phyloP scores from a whole-genome alignment of 2,329 filamentous ascomycete species.

The Sphaerulina populicola region DNA sequence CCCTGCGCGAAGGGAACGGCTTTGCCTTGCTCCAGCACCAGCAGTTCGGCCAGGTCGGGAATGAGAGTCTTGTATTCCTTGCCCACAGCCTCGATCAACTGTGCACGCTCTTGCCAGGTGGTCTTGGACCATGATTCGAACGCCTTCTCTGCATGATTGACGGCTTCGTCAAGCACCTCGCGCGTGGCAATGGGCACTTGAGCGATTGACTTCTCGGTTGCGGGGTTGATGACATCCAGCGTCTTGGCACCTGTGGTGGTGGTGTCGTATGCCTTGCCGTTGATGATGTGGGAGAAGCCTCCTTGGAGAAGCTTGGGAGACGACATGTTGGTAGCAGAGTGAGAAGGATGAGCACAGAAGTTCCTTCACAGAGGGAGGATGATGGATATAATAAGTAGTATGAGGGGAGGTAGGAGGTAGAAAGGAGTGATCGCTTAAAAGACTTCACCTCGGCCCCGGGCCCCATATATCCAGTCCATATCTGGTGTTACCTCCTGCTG shows the following conservation, averaged over 20 bases:
- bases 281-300: conserved; percentile 33
- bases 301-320: conserved; percentile 16
- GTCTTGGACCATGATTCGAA: conserved; percentile 32
- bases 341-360: background rate
- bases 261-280: conserved; percentile 30
- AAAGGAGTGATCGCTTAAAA: too few species aligned
- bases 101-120: conserved; percentile 30
- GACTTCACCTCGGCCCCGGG: too few species aligned
- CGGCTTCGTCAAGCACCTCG: conserved; percentile 35
- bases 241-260: conserved; percentile 24
- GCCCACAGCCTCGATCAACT: conserved; percentile 15
- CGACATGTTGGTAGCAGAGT: conserved; percentile 10
- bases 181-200: conserved; percentile 33
- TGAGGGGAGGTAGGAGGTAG: too few species aligned
- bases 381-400: too few species aligned
- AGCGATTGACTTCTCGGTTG: conserved; percentile 31
- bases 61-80: conserved; percentile 16
- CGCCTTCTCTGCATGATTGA: conserved; percentile 31
- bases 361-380: too few species aligned
- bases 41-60: conserved; percentile 14
- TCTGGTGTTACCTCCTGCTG: too few species aligned
- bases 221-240: conserved; percentile 32
- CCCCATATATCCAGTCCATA: too few species aligned
- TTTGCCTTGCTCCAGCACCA: conserved; percentile 20
- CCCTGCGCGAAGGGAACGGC: conserved; percentile 15